Evolutionary conservation across 2,329 filamentous ascomycete species (phyloP).

Genomic region (Colletotrichum sojae): DNA sequence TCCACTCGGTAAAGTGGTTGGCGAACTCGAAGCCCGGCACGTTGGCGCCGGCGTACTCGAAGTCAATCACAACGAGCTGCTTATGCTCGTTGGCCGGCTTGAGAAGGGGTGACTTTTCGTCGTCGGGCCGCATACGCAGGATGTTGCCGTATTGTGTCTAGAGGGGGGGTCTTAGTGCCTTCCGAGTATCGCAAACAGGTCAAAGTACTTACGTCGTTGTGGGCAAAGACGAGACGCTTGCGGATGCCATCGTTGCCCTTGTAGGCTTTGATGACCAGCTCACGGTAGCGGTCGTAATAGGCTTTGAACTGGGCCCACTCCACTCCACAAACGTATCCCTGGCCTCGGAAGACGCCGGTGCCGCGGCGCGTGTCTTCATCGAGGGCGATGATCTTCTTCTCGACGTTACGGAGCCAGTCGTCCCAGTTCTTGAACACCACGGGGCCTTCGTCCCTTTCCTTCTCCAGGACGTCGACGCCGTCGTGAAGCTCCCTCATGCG

Average conservation of each 20-base stretch:
- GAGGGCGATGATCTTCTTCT: slow-evolving; percentile 69
- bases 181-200: background rate
- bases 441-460: slow-evolving; percentile 84
- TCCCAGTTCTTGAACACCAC: slow-evolving; percentile 96
- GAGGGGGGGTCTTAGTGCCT: slow-evolving; percentile 1
- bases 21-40: slow-evolving; percentile 90
- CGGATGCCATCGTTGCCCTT: slow-evolving; percentile 77
- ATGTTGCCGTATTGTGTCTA: slow-evolving; percentile 99
- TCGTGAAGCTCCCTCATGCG: slow-evolving; percentile 97
- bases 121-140: slow-evolving; percentile 77
- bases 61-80: slow-evolving; percentile 96
- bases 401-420: slow-evolving; percentile 82
- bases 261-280: slow-evolving; percentile 80
- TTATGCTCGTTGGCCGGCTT: slow-evolving; percentile 95
- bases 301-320: slow-evolving; percentile 85
- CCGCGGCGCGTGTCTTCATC: slow-evolving; percentile 70
- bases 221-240: slow-evolving; percentile 89
- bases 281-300: slow-evolving; percentile 82
- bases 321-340: slow-evolving; percentile 84
- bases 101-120: slow-evolving; percentile 87
- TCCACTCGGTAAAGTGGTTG: slow-evolving; percentile 99
- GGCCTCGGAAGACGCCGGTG: slow-evolving; percentile 30
- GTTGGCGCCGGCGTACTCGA: slow-evolving; percentile 96
- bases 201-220: slow-evolving; percentile 85
- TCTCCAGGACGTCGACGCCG: slow-evolving; percentile 86